These are phyloP conservation scores for Cystobasidium slooffiae DNA, from an alignment of 1,284 basidiomycete genomes.

Conservation along the genomic window DNA sequence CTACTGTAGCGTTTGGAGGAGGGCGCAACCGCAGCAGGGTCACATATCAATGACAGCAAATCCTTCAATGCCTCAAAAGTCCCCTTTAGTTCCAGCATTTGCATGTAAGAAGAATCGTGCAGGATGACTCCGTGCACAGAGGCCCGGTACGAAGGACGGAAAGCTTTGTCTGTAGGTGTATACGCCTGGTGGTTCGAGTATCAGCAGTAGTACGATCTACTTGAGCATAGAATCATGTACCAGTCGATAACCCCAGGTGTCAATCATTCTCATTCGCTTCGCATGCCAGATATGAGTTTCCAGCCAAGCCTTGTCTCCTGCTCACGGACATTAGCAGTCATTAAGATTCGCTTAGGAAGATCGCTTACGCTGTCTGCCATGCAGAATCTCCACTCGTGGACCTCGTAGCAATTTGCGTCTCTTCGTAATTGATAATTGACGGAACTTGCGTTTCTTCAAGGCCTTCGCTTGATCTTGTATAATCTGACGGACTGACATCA, in stretches of 20 bases:
- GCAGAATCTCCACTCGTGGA: constrained; percentile 44
- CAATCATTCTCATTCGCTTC: constrained; percentile 89
- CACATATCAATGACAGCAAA: constrained; percentile 61
- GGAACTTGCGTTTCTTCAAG: constrained; percentile 61
- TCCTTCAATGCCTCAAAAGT: constrained; percentile 63
- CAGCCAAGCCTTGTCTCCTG: constrained; percentile 75
- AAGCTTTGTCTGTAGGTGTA: constrained; percentile 85
- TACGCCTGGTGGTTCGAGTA: constrained; percentile 62
- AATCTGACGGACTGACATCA: constrained; percentile 64
- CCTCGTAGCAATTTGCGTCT: constrained; percentile 52
- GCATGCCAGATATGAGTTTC: constrained; percentile 94
- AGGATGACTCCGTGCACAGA: constrained; percentile 78
- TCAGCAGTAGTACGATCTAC: background rate
- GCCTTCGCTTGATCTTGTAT: constrained; percentile 66
- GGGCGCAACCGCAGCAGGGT: constrained; percentile 22
- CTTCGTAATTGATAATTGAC: constrained; percentile 56
- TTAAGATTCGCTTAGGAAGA: background rate
- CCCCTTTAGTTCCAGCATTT: constrained; percentile 70
- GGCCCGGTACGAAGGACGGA: constrained; percentile 83
- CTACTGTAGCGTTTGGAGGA: constrained; percentile 56
- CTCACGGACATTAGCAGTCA: background rate
- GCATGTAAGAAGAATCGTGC: constrained; percentile 83
- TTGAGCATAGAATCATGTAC: constrained; percentile 58
- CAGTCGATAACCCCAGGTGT: constrained; percentile 84
- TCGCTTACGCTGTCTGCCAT: constrained; percentile 47